phyloP scores from a whole-genome alignment of 768 basidiomycete genomes.

The Pulveroboletus sp. region DNA sequence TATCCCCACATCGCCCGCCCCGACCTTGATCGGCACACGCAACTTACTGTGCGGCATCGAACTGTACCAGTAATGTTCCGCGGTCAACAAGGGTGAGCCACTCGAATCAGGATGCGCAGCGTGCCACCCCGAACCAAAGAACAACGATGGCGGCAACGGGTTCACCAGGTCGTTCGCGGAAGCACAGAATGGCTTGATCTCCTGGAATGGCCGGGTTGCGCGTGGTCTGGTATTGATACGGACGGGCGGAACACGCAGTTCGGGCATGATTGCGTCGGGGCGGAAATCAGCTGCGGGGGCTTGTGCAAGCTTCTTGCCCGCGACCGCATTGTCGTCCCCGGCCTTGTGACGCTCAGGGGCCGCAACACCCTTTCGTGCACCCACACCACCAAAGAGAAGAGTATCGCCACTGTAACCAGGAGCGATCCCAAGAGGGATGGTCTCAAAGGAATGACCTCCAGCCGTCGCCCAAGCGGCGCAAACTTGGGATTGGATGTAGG shows the following conservation, averaged over 20 bases:
- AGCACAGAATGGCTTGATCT: slow-evolving; percentile 89
- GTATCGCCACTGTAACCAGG: slow-evolving; percentile 40
- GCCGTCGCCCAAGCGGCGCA: slow-evolving; percentile 83
- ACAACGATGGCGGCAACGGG: slow-evolving; percentile 90
- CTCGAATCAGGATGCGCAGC: slow-evolving; percentile 64
- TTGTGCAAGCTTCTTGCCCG: slow-evolving; percentile 22
- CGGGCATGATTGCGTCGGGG: slow-evolving; percentile 24
- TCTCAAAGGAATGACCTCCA: slow-evolving; percentile 63
- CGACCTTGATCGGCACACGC: slow-evolving; percentile 78
- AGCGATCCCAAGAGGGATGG: slow-evolving; percentile 42
- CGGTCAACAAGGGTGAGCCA: slow-evolving; percentile 47
- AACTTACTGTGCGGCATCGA: slow-evolving; percentile 79
- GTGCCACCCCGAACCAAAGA: slow-evolving; percentile 92
- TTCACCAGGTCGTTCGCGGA: slow-evolving; percentile 98
- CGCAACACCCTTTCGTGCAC: slow-evolving; percentile 70
- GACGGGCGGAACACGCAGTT: slow-evolving; percentile 58
- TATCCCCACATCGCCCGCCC: slow-evolving; percentile 89
- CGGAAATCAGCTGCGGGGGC: slow-evolving; percentile 12
- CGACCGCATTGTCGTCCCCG: slow-evolving; percentile 31
- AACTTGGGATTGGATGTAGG: slow-evolving; percentile 88
- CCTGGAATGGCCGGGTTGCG: slow-evolving; percentile 60
- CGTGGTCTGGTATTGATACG: slow-evolving; percentile 69
- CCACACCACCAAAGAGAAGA: slow-evolving; percentile 81
- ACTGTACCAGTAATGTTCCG: slow-evolving; percentile 91
- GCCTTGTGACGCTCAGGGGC: slow-evolving; percentile 47